These are phyloP conservation scores for Trypanosoma melophagium DNA, from an alignment of 208 protist genomes.

Conservation along the genomic window DNA sequence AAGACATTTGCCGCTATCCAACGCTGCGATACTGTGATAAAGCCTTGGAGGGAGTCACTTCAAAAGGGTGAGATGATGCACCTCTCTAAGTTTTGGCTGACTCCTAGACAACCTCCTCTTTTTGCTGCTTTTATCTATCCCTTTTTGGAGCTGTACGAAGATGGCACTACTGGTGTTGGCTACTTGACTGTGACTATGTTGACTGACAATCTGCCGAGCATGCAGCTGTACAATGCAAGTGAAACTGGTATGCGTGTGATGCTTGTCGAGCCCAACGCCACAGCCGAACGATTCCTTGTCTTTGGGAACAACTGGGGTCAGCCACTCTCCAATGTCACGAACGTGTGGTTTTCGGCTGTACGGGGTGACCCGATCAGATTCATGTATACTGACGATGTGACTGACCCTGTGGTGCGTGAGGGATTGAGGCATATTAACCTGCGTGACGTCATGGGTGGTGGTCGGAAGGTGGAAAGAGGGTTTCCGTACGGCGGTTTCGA, in stretches of 20 bases:
- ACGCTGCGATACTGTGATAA: constrained; percentile 13
- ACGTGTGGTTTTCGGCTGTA: constrained; percentile 13
- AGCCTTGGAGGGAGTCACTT: constrained; percentile 5
- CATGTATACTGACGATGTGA: constrained; percentile 24
- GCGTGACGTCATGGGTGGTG: constrained; percentile 1
- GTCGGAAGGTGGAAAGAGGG: too few species aligned
- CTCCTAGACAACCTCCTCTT: not conserved
- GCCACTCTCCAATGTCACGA: constrained; percentile 8
- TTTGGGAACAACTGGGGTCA: constrained; percentile 33
- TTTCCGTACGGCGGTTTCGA: too few species aligned
- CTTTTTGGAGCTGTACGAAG: constrained; percentile 7
- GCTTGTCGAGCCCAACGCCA: constrained; percentile 10
- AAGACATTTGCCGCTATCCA: not conserved
- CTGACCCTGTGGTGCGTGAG: constrained; percentile 36
- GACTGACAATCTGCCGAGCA: not conserved
- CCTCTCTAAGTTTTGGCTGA: not conserved
- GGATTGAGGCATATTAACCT: constrained; percentile 35
- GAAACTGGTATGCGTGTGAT: constrained; percentile 18
- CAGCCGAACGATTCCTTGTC: constrained; percentile 1
- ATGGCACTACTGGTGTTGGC: constrained; percentile 3
- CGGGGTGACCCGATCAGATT: constrained; percentile 5
- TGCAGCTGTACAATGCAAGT: constrained; percentile 7
- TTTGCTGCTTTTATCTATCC: constrained; percentile 14
- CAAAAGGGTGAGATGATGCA: not conserved
- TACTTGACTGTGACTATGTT: constrained; percentile 13